Percentiles rank a stretch among this genome's conserved stretches.
Conservation (phyloP, 108 stramenopile species). For the Conticribra guillardii region DNA sequence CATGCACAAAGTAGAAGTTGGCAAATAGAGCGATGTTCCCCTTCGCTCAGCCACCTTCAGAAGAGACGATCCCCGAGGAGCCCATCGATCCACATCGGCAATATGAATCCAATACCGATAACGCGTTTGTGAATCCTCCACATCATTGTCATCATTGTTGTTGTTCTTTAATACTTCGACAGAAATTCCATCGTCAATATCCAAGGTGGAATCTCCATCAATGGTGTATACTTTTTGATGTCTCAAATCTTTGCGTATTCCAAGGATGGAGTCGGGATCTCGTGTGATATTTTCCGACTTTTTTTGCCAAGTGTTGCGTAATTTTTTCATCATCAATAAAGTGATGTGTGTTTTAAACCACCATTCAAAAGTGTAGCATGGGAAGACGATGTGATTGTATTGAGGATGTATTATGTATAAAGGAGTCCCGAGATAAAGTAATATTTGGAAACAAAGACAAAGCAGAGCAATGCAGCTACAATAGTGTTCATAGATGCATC, state of each 20-base stretch:
- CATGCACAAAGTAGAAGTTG: constrained; percentile 66
- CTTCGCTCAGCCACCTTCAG: constrained; percentile 61
- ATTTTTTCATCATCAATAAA: neutral
- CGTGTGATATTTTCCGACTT: constrained; percentile 10
- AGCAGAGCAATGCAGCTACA: too few relatives aligned
- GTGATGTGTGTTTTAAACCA: too few relatives aligned
- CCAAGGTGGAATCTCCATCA: constrained; percentile 64
- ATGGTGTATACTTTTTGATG: constrained; percentile 78
- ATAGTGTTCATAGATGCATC: too few relatives aligned
- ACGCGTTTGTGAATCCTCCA: constrained; percentile 21
- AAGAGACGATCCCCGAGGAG: constrained; percentile 59
- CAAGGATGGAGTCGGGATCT: constrained; percentile 66
- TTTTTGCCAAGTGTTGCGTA: neutral
- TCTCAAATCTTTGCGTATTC: constrained; percentile 68
- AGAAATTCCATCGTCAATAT: constrained; percentile 84
- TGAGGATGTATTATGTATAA: too few relatives aligned
- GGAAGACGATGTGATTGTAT: too few relatives aligned
- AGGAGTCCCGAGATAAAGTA: too few relatives aligned
- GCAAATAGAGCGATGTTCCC: constrained; percentile 73
- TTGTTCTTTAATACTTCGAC: constrained; percentile 50
- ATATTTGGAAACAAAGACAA: too few relatives aligned
- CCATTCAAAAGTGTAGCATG: too few relatives aligned
- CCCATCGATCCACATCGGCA: constrained; percentile 82
- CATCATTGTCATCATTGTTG: constrained; percentile 15
- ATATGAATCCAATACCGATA: constrained; percentile 82